These are phyloP conservation scores for Clonostachys sp. DNA, from an alignment of 2,329 filamentous ascomycete genomes.

Conservation along the genomic window DNA sequence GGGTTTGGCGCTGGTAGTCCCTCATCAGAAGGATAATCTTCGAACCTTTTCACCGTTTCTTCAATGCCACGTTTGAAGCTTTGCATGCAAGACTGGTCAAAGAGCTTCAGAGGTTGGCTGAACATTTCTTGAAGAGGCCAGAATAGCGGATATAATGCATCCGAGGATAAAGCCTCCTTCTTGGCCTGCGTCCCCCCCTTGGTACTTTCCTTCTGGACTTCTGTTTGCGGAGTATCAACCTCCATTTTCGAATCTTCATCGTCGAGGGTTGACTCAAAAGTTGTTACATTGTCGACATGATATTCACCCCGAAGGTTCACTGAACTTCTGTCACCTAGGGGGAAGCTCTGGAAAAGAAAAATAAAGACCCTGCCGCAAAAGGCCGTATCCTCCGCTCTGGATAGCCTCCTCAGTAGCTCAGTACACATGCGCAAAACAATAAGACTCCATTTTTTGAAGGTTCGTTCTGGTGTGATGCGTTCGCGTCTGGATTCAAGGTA, in stretches of 20 bases:
- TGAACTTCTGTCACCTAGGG: constrained; percentile 91
- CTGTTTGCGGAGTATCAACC: constrained; percentile 48
- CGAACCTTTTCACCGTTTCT: constrained; percentile 54
- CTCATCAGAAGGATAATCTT: constrained; percentile 39
- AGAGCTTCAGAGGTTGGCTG: constrained; percentile 81
- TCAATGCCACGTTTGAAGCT: constrained; percentile 78
- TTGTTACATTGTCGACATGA: constrained; percentile 90
- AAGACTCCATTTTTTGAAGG: constrained; percentile 75
- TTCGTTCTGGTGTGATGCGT: constrained; percentile 71
- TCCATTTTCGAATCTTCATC: constrained; percentile 49
- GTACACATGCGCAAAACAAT: constrained; percentile 94
- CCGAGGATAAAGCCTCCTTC: constrained; percentile 46
- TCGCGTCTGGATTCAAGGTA: constrained; percentile 93
- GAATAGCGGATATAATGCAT: constrained; percentile 82
- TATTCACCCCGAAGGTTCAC: constrained; percentile 96
- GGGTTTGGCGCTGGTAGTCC: constrained; percentile 42
- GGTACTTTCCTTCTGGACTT: constrained; percentile 21
- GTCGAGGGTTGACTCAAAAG: constrained; percentile 53
- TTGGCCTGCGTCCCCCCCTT: constrained; percentile 28
- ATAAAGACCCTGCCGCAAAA: constrained; percentile 98
- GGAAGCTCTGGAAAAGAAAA: constrained; percentile 97
- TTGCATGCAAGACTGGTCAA: constrained; percentile 65
- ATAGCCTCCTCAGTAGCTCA: constrained; percentile 86
- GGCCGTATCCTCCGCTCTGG: constrained; percentile 92
- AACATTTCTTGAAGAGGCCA: constrained; percentile 93